phyloP scores from a whole-genome alignment of 768 basidiomycete genomes.

The Lactarius sp. region DNA sequence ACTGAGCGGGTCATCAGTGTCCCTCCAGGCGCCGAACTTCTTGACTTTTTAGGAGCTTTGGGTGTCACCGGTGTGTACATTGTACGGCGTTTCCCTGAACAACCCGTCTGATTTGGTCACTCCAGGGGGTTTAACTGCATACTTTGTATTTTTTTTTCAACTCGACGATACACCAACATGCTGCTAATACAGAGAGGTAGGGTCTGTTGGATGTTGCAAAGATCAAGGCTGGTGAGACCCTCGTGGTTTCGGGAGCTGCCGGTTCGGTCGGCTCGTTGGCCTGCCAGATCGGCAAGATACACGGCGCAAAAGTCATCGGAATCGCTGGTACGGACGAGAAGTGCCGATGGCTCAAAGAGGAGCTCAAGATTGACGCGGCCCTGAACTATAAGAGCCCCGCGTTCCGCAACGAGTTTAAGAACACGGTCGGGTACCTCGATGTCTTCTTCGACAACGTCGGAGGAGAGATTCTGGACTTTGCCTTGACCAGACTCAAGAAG shows the following conservation, averaged over 20 bases:
- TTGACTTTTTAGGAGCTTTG: constrained; percentile 83
- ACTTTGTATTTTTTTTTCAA: constrained; percentile 57
- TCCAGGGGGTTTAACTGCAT: constrained; percentile 73
- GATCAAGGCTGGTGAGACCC: constrained; percentile 77
- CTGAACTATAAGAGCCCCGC: constrained; percentile 82
- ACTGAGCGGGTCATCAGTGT: constrained; percentile 36
- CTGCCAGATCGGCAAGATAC: constrained; percentile 78
- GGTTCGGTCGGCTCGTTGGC: constrained; percentile 82
- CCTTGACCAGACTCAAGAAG: constrained; percentile 67
- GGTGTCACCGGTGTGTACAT: constrained; percentile 57
- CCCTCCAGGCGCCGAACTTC: constrained; percentile 51
- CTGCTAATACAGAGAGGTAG: constrained; percentile 36
- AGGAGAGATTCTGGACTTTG: constrained; percentile 78
- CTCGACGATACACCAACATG: neutral
- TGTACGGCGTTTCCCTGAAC: neutral
- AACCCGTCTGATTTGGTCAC: neutral
- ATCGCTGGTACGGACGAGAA: constrained; percentile 86
- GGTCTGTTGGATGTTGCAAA: constrained; percentile 78
- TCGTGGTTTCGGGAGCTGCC: constrained; percentile 87
- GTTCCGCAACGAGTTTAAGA: constrained; percentile 69
- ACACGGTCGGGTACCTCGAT: constrained; percentile 67
- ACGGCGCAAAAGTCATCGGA: constrained; percentile 78
- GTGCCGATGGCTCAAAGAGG: constrained; percentile 77
- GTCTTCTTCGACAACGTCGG: constrained; percentile 83
- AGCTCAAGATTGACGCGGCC: constrained; percentile 76